Evolutionary conservation across 1,284 basidiomycete species (phyloP), one percentile per base, ranked within the genome.

Genomic region (Mycosarcoma mackinlayi): DNA sequence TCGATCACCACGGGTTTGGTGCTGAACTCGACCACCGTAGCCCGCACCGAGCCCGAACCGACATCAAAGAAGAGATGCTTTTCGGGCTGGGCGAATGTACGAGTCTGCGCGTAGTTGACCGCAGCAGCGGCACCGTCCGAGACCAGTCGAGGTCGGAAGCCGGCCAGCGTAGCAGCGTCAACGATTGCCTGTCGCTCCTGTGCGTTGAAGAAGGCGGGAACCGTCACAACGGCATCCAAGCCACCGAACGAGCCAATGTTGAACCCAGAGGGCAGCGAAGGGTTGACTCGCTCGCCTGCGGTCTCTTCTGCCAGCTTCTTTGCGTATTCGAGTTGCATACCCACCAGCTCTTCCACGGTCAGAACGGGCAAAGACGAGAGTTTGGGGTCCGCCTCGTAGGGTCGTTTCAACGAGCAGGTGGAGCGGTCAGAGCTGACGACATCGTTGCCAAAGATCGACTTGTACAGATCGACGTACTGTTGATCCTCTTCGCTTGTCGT

Each of bases 1-100:
- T 80, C 77, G 28, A 76, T 72, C 28, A 67, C 69, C 21, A 78
- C 57, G 33, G 63, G 53, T 58, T 76, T 69, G 42, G 77, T 78
- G 46, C 68, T 72, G 83, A 98, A 93, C 9, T 89, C 88, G 34
- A 92, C 90, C 19, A 99, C 86, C 0, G 94, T 94, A 0, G 94
- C 94, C 25, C 90, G 88, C 27, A 93, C 91, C 0, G 92, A 88
- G 3, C 92, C 90, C 3, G 94, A 92, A 34, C 96, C 95, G 1
- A 93, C 91, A 79, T 98, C 96, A 84, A 92, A 98, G 67, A 98
- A 90, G 72, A 98, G 84, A 81, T 98, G 94, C 82, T 90, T 88
- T 83, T 96, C 94, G 13, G 78, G 75, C 57, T 67, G 70, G 7
- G 76, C 44, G 86, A 98, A 98, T 0, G 88, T 87, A 33, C 94